A percentile compares a stretch with the other conserved stretches of the same genome.
Evolutionary conservation across 345 rosid genomes (phyloP).

Genomic region (Euphorbia peplus): DNA sequence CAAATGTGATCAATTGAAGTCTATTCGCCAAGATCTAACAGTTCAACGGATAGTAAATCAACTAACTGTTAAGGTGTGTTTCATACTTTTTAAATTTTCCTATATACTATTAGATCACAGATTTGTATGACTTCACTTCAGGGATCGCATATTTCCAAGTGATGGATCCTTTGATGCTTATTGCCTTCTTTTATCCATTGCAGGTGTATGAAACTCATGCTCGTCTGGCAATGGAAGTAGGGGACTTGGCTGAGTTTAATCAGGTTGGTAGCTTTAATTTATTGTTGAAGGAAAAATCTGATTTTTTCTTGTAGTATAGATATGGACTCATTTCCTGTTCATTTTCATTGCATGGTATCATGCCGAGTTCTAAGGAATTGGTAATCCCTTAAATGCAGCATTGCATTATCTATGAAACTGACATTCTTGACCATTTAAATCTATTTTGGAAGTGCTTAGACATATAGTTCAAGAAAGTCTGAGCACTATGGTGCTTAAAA

Average conservation of each 20-base stretch:
- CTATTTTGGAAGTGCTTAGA: not conserved
- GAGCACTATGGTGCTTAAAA: not conserved
- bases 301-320: not conserved
- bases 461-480: not conserved
- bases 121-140: not conserved
- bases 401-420: not conserved
- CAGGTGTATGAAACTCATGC: slow-evolving; percentile 99
- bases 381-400: not conserved
- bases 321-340: not conserved
- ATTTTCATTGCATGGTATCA: not conserved
- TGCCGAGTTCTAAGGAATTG: not conserved
- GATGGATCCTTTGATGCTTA: not conserved
- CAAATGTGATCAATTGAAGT: slow-evolving; percentile 96
- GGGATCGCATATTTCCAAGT: not conserved
- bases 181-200: slow-evolving; percentile 15
- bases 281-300: not conserved
- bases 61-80: slow-evolving; percentile 76
- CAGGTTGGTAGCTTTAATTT: slow-evolving; percentile 53
- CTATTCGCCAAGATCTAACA: slow-evolving; percentile 97
- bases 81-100: not conserved
- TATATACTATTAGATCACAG: not conserved
- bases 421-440: not conserved
- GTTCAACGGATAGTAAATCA: slow-evolving; percentile 88
- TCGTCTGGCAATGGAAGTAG: slow-evolving; percentile 86
- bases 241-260: slow-evolving; percentile 92